phyloP scores from a whole-genome alignment of 176 grass and related monocot genomes.

The Paspalum vaginatum region DNA sequence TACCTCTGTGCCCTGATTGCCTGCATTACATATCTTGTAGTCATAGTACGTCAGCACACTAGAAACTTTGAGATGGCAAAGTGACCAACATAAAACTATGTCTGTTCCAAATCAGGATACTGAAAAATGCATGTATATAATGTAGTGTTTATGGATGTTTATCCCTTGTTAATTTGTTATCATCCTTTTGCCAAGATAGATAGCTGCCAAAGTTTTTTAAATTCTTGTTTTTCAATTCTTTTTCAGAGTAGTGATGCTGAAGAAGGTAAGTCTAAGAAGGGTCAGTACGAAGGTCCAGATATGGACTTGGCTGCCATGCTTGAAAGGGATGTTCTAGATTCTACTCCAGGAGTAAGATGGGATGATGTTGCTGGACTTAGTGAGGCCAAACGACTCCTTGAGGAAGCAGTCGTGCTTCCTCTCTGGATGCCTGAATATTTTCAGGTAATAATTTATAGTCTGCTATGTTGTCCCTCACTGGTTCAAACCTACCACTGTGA shows the following conservation, averaged over 20 bases:
- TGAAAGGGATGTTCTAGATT: constrained; percentile 97
- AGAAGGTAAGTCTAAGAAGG: constrained; percentile 79
- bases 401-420: constrained; percentile 95
- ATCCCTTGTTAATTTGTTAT: neutral
- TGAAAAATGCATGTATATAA: constrained; percentile 18
- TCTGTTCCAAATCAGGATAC: constrained; percentile 23
- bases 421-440: constrained; percentile 97
- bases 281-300: constrained; percentile 93
- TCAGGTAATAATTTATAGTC: constrained; percentile 64
- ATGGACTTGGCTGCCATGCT: constrained; percentile 93
- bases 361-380: constrained; percentile 94
- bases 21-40: constrained; percentile 32
- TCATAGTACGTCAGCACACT: neutral
- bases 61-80: constrained; percentile 13
- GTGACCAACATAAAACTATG: neutral
- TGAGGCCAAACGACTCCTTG: constrained; percentile 92
- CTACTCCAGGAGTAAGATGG: constrained; percentile 93
- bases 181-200: constrained; percentile 35
- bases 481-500: neutral
- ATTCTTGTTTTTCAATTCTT: neutral
- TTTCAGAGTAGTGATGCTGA: constrained; percentile 78
- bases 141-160: neutral
- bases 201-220: constrained; percentile 16
- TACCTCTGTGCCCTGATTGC: neutral
- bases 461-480: neutral